Percentiles rank a stretch among this genome's conserved stretches.
These are phyloP conservation scores for Pestalotiopsis sp. DNA, from an alignment of 2,329 filamentous ascomycete genomes.

Conservation along the genomic window DNA sequence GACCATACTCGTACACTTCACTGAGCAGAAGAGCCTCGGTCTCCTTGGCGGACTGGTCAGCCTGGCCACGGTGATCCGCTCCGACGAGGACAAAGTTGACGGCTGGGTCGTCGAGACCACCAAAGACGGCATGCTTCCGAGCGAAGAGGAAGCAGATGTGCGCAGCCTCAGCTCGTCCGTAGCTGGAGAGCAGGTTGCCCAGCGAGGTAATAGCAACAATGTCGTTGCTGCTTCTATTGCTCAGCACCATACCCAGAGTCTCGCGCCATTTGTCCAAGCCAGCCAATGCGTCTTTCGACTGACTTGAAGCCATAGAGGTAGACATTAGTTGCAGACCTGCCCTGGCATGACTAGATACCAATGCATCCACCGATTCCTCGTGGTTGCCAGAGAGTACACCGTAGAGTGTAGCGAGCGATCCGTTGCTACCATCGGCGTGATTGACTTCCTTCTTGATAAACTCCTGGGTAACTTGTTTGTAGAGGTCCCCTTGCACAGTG, in stretches of 20 bases:
- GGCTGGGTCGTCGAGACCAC: conserved; percentile 78
- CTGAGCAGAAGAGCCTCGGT: conserved; percentile 89
- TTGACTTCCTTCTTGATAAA: conserved; percentile 96
- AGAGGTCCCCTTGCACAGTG: conserved; percentile 72
- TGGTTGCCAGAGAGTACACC: conserved; percentile 91
- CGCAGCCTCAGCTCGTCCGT: conserved; percentile 86
- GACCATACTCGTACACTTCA: conserved; percentile 90
- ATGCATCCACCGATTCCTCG: conserved; percentile 92
- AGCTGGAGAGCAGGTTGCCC: conserved; percentile 78
- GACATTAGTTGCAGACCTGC: conserved; percentile 91
- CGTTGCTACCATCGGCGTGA: conserved; percentile 73
- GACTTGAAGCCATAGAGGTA: conserved; percentile 60
- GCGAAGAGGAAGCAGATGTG: conserved; percentile 94
- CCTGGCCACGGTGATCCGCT: conserved; percentile 73
- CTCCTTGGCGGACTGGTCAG: conserved; percentile 74
- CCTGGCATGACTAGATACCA: conserved; percentile 88
- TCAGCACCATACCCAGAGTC: conserved; percentile 80
- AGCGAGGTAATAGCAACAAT: conserved; percentile 74
- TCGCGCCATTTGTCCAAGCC: conserved; percentile 94
- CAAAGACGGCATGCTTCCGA: conserved; percentile 67
- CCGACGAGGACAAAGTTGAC: conserved; percentile 82
- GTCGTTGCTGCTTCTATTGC: conserved; percentile 84
- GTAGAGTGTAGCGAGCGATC: conserved; percentile 88
- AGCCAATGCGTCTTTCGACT: conserved; percentile 72
- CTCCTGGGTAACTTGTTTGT: conserved; percentile 92